A percentile compares a stretch with the other conserved stretches of the same genome.
Evolutionary conservation across 2,329 filamentous ascomycete species (phyloP).

Genomic region (Septoria petroselini): DNA sequence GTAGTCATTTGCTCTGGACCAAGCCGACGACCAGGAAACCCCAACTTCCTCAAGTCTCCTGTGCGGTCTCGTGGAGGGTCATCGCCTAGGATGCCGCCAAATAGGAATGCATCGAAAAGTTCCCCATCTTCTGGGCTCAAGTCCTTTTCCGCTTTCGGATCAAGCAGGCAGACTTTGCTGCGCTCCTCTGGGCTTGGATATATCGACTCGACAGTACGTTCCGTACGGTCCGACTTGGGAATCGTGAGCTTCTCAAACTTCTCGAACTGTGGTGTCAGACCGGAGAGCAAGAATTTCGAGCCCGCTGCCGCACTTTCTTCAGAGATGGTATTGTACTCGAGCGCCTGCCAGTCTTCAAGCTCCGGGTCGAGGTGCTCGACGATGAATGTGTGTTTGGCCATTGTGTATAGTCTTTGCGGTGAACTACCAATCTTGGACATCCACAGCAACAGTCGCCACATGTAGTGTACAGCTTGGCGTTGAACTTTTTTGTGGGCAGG

Average conservation of each 20-base stretch:
- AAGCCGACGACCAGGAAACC: constrained; percentile 80
- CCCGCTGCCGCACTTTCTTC: constrained; percentile 68
- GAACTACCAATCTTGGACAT: no score
- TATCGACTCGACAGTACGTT: constrained; percentile 71
- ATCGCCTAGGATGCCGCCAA: constrained; percentile 79
- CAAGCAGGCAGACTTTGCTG: constrained; percentile 78
- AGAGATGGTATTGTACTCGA: constrained; percentile 88
- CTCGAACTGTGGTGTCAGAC: constrained; percentile 55
- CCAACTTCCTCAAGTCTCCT: constrained; percentile 90
- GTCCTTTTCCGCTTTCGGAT: constrained; percentile 79
- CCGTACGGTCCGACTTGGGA: constrained; percentile 22
- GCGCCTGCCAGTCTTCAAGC: constrained; percentile 86
- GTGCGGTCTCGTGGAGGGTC: constrained; percentile 67
- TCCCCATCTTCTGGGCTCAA: constrained; percentile 78
- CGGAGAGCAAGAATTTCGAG: constrained; percentile 47
- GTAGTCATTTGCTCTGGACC: constrained; percentile 98
- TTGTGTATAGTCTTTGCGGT: constrained; percentile 1
- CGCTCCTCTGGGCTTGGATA: constrained; percentile 62
- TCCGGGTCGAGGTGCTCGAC: constrained; percentile 97
- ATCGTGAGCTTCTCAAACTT: constrained; percentile 19
- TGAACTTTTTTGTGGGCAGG: constrained; percentile 13
- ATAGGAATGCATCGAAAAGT: constrained; percentile 84
- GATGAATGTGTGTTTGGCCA: constrained; percentile 66
- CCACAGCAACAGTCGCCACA: no score
- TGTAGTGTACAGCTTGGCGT: no score